These are phyloP conservation scores for Rubroboletus pulcherrimus DNA, from an alignment of 768 basidiomycete genomes.

Conservation along the genomic window DNA sequence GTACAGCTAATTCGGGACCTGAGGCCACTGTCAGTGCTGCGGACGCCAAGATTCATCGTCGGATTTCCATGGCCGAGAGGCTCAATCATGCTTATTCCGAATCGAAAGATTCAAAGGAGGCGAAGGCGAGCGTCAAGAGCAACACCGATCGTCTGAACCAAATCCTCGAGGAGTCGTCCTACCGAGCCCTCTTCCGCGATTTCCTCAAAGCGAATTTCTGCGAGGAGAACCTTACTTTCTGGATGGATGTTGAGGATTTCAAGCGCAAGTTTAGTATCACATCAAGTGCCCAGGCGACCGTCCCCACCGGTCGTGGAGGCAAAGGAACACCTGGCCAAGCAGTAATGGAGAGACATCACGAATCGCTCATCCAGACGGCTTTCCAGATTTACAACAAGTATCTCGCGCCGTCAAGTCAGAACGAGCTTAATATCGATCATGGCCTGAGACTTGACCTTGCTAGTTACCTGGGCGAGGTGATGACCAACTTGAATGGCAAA, in stretches of 20 bases:
- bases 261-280: constrained; percentile 95
- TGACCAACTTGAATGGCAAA: constrained; percentile 73
- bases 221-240: constrained; percentile 97
- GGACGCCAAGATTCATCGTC: constrained; percentile 69
- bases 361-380: constrained; percentile 89
- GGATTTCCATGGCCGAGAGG: constrained; percentile 74
- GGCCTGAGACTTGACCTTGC: constrained; percentile 91
- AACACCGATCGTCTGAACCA: constrained; percentile 88
- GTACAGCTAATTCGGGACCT: constrained; percentile 19
- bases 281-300: constrained; percentile 76
- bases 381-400: constrained; percentile 94
- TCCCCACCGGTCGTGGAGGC: constrained; percentile 36
- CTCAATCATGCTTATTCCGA: constrained; percentile 51
- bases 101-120: constrained; percentile 41
- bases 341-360: constrained; percentile 97
- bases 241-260: constrained; percentile 96
- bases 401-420: constrained; percentile 90
- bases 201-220: constrained; percentile 93
- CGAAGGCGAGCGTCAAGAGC: constrained; percentile 69
- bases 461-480: constrained; percentile 88
- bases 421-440: constrained; percentile 98
- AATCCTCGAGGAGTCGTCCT: constrained; percentile 88
- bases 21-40: constrained; percentile 32
- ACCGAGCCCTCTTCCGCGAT: constrained; percentile 89
- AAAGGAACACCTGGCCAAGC: constrained; percentile 67